A percentile compares a stretch with the other conserved stretches of the same genome.
Evolutionary conservation across 208 protist genomes (phyloP).

Genomic region (Trypanosoma boissoni): DNA sequence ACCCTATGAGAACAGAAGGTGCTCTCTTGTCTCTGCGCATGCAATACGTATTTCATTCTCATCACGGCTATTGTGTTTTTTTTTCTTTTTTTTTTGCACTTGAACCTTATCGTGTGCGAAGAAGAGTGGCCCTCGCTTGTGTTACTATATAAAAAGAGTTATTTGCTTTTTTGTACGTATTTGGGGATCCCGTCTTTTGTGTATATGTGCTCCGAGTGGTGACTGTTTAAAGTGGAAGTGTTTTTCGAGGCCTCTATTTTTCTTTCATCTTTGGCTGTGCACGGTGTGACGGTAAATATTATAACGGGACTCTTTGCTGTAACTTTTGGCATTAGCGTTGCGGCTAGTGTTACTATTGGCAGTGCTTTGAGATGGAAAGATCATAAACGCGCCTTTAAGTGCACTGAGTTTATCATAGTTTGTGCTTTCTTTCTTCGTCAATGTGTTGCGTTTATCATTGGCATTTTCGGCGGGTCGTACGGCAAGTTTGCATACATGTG

Average conservation of each 20-base stretch:
- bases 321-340: slow-evolving; percentile 61
- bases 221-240: slow-evolving; percentile 67
- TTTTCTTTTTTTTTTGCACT: slow-evolving; percentile 50
- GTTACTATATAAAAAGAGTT: slow-evolving; percentile 34
- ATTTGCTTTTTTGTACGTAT: slow-evolving; percentile 49
- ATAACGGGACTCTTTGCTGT: slow-evolving; percentile 51
- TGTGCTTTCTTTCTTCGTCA: slow-evolving; percentile 41
- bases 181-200: slow-evolving; percentile 53
- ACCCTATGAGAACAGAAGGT: slow-evolving; percentile 46
- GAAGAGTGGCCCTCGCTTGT: slow-evolving; percentile 56
- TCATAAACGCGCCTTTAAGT: slow-evolving; percentile 44
- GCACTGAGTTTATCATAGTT: slow-evolving; percentile 51
- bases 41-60: slow-evolving; percentile 35
- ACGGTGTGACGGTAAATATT: slow-evolving; percentile 61
- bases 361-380: slow-evolving; percentile 49
- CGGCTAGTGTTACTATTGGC: slow-evolving; percentile 57
- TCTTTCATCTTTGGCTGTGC: slow-evolving; percentile 39
- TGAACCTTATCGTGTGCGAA: slow-evolving; percentile 40
- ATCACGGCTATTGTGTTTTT: slow-evolving; percentile 34
- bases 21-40: slow-evolving; percentile 38
- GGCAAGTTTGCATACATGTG: slow-evolving; percentile 38
- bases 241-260: slow-evolving; percentile 49
- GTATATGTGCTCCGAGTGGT: slow-evolving; percentile 71
- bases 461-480: slow-evolving; percentile 52
- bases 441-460: slow-evolving; percentile 33